phyloP scores from a whole-genome alignment of 2,329 filamentous ascomycete species.

The Fusarium penzigii region DNA sequence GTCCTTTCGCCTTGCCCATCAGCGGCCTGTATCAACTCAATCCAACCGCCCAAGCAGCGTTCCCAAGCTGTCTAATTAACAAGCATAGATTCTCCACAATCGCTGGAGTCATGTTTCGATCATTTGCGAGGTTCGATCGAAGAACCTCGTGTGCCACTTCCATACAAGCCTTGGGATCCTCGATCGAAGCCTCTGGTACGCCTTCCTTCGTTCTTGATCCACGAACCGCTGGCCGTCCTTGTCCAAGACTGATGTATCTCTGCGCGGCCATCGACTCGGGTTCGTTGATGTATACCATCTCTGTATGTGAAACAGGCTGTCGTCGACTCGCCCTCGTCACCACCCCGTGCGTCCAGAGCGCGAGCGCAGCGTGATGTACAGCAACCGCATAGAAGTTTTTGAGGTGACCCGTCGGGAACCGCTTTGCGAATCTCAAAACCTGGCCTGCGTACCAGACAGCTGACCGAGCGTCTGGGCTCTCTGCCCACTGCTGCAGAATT shows the following conservation, averaged over 20 bases:
- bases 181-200: conserved; percentile 44
- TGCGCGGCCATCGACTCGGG: conserved; percentile 53
- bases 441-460: conserved; percentile 70
- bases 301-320: conserved; percentile 37
- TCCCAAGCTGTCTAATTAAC: conserved; percentile 61
- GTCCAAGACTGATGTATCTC: conserved; percentile 57
- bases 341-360: conserved; percentile 70
- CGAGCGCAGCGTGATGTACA: conserved; percentile 67
- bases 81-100: conserved; percentile 69
- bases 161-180: conserved; percentile 61
- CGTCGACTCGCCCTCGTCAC: conserved; percentile 45
- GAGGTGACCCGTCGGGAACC: conserved; percentile 53
- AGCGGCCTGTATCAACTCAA: conserved; percentile 24
- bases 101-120: conserved; percentile 51
- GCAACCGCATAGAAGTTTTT: conserved; percentile 69
- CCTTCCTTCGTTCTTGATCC: conserved; percentile 32
- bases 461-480: conserved; percentile 55
- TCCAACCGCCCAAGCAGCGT: conserved; percentile 46
- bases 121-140: conserved; percentile 49
- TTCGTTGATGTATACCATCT: conserved; percentile 57
- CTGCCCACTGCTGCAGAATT: conserved; percentile 59
- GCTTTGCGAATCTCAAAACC: conserved; percentile 60
- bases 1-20: neutral
- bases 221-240: conserved; percentile 54
- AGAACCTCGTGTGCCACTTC: conserved; percentile 59